Evolutionary conservation across 768 basidiomycete species (phyloP), one percentile per base, ranked within the genome.

Genomic region (Leccinum pellstonianum): DNA sequence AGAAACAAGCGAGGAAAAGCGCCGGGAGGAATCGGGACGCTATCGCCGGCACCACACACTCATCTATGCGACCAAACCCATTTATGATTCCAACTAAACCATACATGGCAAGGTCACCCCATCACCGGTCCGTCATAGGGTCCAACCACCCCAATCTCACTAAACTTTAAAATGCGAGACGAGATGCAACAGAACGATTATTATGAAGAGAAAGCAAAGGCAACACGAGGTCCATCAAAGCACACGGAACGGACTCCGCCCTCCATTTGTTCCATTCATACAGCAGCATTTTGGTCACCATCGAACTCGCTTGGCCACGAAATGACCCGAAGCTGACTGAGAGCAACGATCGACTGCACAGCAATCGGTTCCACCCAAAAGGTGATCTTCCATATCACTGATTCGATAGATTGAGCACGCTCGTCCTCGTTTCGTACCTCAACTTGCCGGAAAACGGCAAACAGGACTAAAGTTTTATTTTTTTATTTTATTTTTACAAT

Each of bases 71-170:
- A 33, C 29, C 14, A 52, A 33, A 50, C 29, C 31, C 31, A 17
- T 46, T 46, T 46, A 46, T 46, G 43, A 43, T n/a, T 52, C 38
- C 14, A 23, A 19, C 58, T 54, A 61, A 49, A 54, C 60, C 52
- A 53, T 50, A 48, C 29, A 12, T 14, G 46, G 53, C 17, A 29
- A 21, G 21, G 41, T 41, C 29, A 10, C 31, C 58, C 38, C 52
- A 17, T 21, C 29, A 49, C 19, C 60, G 31, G 50, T 55, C 19
- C 17, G 48, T 41, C 17, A 33, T 43, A 50, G 49, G 49, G 49
- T 50, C 27, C 49, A 37, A 11, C 4, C 3, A 29, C 3, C 43
- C 37, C 14, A 38, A 46, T 43, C 49, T 21, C 25, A 15, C 25
- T 19, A 59, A 47, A 38, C 43, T 46, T 46, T 15, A 48, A 48